Evolutionary conservation across 345 rosid genomes (phyloP).

Genomic region (Ceriops decandra): DNA sequence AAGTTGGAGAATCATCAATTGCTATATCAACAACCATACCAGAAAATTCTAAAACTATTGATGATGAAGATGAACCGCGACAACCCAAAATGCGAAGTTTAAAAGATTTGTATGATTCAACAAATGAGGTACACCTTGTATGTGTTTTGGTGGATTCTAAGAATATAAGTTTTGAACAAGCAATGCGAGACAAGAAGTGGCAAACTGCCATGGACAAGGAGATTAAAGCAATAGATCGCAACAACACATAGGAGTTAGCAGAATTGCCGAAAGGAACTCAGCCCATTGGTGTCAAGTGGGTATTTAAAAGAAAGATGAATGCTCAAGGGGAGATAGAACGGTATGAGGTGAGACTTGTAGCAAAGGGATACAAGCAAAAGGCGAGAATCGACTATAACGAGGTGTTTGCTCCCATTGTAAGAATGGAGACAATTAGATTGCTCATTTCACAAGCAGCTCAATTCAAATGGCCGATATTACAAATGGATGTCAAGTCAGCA

Average conservation of each 20-base stretch:
- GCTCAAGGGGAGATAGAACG: neutral
- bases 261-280: neutral
- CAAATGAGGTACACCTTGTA: slow-evolving; percentile 10
- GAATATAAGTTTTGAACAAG: neutral
- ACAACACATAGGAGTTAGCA: slow-evolving; percentile 7
- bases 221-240: neutral
- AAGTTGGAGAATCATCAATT: no score
- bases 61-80: no score
- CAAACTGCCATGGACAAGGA: slow-evolving; percentile 6
- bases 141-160: slow-evolving; percentile 9
- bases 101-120: no score
- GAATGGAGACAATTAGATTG: slow-evolving; percentile 4
- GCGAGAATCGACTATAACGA: no score
- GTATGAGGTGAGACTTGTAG: neutral
- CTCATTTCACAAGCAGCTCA: neutral
- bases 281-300: slow-evolving; percentile 1
- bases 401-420: neutral
- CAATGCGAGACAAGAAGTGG: slow-evolving; percentile 4
- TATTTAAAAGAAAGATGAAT: neutral
- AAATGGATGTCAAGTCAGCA: neutral
- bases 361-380: slow-evolving; percentile 2
- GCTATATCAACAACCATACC: no score
- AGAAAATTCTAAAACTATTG: no score
- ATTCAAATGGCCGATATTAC: neutral
- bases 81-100: no score